Conservation (phyloP, 2,329 filamentous ascomycete species). For the Trichoderma asperellum region DNA sequence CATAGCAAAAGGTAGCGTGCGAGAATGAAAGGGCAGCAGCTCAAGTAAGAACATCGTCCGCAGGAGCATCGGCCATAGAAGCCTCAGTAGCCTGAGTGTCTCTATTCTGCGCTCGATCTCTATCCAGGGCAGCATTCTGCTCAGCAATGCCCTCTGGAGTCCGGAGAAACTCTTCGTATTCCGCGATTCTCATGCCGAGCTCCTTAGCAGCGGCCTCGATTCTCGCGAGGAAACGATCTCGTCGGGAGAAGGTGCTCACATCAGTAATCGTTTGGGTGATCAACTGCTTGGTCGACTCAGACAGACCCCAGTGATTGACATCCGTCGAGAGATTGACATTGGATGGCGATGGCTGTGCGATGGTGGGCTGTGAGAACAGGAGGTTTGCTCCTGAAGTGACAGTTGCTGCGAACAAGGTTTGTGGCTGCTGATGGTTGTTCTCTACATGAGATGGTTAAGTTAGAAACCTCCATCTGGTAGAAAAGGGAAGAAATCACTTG, state of each 20-base stretch:
- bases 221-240: constrained; percentile 53
- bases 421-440: constrained; percentile 49
- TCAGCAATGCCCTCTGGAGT: constrained; percentile 37
- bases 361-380: constrained; percentile 7
- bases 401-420: constrained; percentile 35
- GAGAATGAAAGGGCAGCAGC: background rate
- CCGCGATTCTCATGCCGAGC: constrained; percentile 56
- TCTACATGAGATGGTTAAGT: constrained; percentile 40
- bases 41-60: constrained; percentile 14
- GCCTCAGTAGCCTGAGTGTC: constrained; percentile 25
- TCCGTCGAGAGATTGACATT: constrained; percentile 26
- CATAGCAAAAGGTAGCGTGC: background rate
- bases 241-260: constrained; percentile 48
- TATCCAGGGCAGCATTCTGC: constrained; percentile 36
- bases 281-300: constrained; percentile 33
- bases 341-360: constrained; percentile 9
- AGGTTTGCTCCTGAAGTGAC: constrained; percentile 33
- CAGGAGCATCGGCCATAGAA: constrained; percentile 24
- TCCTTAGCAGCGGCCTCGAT: constrained; percentile 60
- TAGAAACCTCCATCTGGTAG: background rate
- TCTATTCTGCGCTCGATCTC: constrained; percentile 31
- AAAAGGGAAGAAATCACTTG: background rate
- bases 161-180: constrained; percentile 52
- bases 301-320: constrained; percentile 44
- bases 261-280: constrained; percentile 50